Percentiles rank a stretch among this genome's conserved stretches.
phyloP scores from a whole-genome alignment of 805 yeast genomes.

The Komagataella pseudopastoris region DNA sequence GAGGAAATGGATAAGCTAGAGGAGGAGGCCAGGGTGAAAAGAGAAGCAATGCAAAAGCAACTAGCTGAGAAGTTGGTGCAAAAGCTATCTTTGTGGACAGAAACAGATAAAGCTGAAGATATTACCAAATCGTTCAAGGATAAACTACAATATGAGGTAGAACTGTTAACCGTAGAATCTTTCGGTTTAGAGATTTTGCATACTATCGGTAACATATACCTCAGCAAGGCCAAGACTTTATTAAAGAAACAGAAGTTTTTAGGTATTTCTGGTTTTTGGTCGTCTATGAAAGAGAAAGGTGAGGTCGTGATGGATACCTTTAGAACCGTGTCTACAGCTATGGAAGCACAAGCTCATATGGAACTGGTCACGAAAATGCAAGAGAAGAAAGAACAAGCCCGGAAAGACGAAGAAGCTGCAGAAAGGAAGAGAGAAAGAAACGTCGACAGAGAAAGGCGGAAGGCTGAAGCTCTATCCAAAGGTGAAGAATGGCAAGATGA shows the following conservation, averaged over 20 bases:
- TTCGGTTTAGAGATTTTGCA: slow-evolving; percentile 85
- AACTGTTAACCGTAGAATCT: slow-evolving; percentile 83
- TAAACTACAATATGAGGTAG: slow-evolving; percentile 49
- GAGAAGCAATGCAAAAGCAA: slow-evolving; percentile 36
- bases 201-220: slow-evolving; percentile 71
- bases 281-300: slow-evolving; percentile 76
- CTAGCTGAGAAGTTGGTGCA: slow-evolving; percentile 33
- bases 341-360: slow-evolving; percentile 76
- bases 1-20: slow-evolving; percentile 55
- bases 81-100: slow-evolving; percentile 31
- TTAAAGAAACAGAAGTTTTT: slow-evolving; percentile 66
- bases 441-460: not conserved
- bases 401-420: slow-evolving; percentile 10
- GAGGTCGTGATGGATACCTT: slow-evolving; percentile 73
- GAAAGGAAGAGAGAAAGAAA: slow-evolving; percentile 2
- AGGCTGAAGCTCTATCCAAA: not conserved
- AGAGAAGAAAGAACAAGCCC: slow-evolving; percentile 24
- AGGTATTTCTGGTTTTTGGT: slow-evolving; percentile 77
- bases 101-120: slow-evolving; percentile 48
- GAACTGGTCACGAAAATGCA: slow-evolving; percentile 65
- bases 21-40: slow-evolving; percentile 57
- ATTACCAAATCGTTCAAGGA: slow-evolving; percentile 42
- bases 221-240: slow-evolving; percentile 59
- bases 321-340: slow-evolving; percentile 66
- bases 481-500: slow-evolving; percentile 1